Base-by-base conservation (phyloP, 2,329 filamentous ascomycete genomes). In the Monosporascus ibericus region DNA sequence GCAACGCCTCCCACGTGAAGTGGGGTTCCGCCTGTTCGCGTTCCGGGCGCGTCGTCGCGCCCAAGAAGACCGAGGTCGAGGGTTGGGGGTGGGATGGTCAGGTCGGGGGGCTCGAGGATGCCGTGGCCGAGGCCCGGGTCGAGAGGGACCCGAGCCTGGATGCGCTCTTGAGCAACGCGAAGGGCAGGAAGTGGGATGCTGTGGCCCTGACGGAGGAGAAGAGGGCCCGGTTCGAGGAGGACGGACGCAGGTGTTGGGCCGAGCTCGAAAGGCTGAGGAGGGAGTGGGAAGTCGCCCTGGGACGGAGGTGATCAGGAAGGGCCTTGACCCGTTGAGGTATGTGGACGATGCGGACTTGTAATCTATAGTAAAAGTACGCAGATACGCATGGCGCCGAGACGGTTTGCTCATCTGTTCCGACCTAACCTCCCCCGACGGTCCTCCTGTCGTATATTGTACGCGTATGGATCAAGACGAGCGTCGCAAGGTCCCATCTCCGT, bases 11-110 rank as follows among this genome's bases (percentile, higher is more conserved):
- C 75, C 66, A 79, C 70, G 48, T 75, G 52, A 97, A 97, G 73
- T 97, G 92, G 92, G 92, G 92, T 3, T 88, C 87, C 30, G 80
- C 82, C n/a, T 80, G 79, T 8, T 79, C 86, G 58, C 68, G 79
- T 11, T 27, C 22, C 22, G 68, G 71, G 51, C 84, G 86, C 0
- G 71, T 76, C 20, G 78, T 81, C 54, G 73, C 78, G 39, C 81
- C 90, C 5, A 87, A 86, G 69, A 82, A 83, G 62, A 95, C 91
- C 1, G 90, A 96, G 68, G 86, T 95, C 3, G 84, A 89, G 44
- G 89, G 90, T 7, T 96, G 92, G 91, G 92, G 90, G 0, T 86
- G 84, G 70, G 74, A 82, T 57, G 85, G 87, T 51, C 73, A 70
- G 9, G 73, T 77, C n/a, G 76, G 77, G 57, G 69, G 73, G 24